phyloP scores from a whole-genome alignment of 2,329 filamentous ascomycete genomes.

The Diaporthe batatas region DNA sequence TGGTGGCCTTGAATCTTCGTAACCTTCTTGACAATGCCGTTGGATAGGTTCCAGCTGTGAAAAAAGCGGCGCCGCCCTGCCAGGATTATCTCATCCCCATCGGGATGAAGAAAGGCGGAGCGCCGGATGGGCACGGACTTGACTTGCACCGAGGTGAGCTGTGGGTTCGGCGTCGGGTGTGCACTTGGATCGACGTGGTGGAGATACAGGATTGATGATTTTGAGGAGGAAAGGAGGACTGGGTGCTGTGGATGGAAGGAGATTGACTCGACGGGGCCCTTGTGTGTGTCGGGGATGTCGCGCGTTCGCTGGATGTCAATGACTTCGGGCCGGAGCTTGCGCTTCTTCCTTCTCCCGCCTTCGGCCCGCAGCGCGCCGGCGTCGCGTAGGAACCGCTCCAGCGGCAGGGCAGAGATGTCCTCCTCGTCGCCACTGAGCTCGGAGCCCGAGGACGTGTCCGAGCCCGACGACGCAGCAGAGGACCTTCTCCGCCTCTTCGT shows the following conservation, averaged over 20 bases:
- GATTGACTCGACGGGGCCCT: slow-evolving; percentile 83
- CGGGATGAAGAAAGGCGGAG: slow-evolving; percentile 81
- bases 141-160: slow-evolving; percentile 90
- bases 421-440: slow-evolving; percentile 59
- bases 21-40: slow-evolving; percentile 86
- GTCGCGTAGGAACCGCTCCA: slow-evolving; percentile 84
- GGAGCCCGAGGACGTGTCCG: slow-evolving; percentile 50
- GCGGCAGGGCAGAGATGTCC: slow-evolving; percentile 77
- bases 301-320: slow-evolving; percentile 91
- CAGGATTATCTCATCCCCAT: slow-evolving; percentile 85
- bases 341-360: slow-evolving; percentile 65
- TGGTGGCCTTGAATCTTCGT: slow-evolving; percentile 80
- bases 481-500: slow-evolving; percentile 65
- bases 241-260: slow-evolving; percentile 92
- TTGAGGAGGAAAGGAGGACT: slow-evolving; percentile 89
- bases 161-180: slow-evolving; percentile 84
- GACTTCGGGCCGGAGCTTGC: slow-evolving; percentile 86
- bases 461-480: slow-evolving; percentile 59
- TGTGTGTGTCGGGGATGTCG: slow-evolving; percentile 84
- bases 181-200: slow-evolving; percentile 87
- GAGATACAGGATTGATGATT: slow-evolving; percentile 85
- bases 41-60: slow-evolving; percentile 91
- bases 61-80: slow-evolving; percentile 91
- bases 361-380: slow-evolving; percentile 74
- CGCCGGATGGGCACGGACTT: slow-evolving; percentile 86